Evolutionary conservation across 768 basidiomycete genomes (phyloP).

Genomic region (Polyporus arcularius): DNA sequence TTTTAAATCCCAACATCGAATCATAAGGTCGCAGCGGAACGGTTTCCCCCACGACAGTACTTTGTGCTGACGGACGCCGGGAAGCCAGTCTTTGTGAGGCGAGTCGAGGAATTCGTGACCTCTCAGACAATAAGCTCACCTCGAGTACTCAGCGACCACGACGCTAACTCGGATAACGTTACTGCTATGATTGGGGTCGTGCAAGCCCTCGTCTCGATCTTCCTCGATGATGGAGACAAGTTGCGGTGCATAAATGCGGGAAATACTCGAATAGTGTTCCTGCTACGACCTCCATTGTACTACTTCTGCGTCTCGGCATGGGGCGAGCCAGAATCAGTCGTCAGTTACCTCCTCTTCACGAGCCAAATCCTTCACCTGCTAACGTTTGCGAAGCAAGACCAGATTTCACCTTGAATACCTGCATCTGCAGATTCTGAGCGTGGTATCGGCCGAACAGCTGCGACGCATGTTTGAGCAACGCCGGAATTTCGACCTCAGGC

Average conservation of each 20-base stretch:
- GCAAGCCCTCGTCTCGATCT: slow-evolving; percentile 95
- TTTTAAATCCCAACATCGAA: not conserved
- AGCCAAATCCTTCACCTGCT: slow-evolving; percentile 16
- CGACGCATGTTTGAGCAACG: slow-evolving; percentile 84
- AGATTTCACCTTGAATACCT: slow-evolving; percentile 93
- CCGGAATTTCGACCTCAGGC: slow-evolving; percentile 87
- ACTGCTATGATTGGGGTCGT: slow-evolving; percentile 88
- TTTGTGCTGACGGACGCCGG: slow-evolving; percentile 94
- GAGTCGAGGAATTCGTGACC: not conserved
- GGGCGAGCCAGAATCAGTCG: slow-evolving; percentile 96
- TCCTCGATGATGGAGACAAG: slow-evolving; percentile 90
- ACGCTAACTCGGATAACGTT: slow-evolving; percentile 61
- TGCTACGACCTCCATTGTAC: slow-evolving; percentile 86
- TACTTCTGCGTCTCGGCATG: slow-evolving; percentile 89
- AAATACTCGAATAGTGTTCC: slow-evolving; percentile 79
- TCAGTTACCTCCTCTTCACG: slow-evolving; percentile 35
- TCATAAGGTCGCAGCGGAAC: slow-evolving; percentile 9
- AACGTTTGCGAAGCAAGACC: slow-evolving; percentile 71
- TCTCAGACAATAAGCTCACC: not conserved
- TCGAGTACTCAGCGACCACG: slow-evolving; percentile 40
- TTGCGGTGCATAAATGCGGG: slow-evolving; percentile 83
- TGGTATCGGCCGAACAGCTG: slow-evolving; percentile 85
- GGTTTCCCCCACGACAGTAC: slow-evolving; percentile 52
- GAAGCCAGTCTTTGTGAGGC: slow-evolving; percentile 96
- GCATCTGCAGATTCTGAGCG: slow-evolving; percentile 89